These are phyloP conservation scores for Aspergillus felis DNA, from an alignment of 2,329 filamentous ascomycete species.

Conservation along the genomic window DNA sequence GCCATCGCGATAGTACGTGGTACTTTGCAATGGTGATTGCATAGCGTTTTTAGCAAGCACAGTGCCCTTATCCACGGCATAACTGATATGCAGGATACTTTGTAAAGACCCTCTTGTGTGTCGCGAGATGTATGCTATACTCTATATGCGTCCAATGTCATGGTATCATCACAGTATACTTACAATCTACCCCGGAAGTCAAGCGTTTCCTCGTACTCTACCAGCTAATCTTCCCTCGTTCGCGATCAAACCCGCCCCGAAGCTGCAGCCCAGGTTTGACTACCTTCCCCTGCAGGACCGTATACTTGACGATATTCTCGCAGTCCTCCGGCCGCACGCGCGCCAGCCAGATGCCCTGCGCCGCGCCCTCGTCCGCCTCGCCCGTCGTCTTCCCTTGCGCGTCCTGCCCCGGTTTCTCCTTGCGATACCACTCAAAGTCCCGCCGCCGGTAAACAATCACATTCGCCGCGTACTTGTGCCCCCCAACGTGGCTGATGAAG, in stretches of 20 bases:
- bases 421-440: conserved; percentile 35
- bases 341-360: conserved; percentile 90
- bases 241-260: conserved; percentile 83
- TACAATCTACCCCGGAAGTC: neutral
- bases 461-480: conserved; percentile 95
- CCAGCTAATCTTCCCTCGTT: conserved; percentile 81
- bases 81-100: neutral
- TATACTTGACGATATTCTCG: conserved; percentile 86
- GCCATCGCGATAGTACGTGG: no score
- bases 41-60: no score
- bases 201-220: conserved; percentile 33
- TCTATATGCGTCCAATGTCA: neutral
- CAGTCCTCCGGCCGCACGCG: conserved; percentile 82
- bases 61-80: no score
- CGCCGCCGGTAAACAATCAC: conserved; percentile 80
- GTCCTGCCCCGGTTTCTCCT: conserved; percentile 15
- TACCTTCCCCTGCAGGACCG: conserved; percentile 87
- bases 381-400: conserved; percentile 27
- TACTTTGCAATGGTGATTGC: no score
- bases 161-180: neutral
- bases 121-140: neutral
- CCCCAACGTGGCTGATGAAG: conserved; percentile 93
- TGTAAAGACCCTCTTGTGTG: neutral
- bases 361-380: conserved; percentile 56
- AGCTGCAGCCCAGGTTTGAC: conserved; percentile 84